A percentile compares a stretch with the other conserved stretches of the same genome.
Conservation (phyloP, 176 grass and related monocot species). For the Poa annua region DNA sequence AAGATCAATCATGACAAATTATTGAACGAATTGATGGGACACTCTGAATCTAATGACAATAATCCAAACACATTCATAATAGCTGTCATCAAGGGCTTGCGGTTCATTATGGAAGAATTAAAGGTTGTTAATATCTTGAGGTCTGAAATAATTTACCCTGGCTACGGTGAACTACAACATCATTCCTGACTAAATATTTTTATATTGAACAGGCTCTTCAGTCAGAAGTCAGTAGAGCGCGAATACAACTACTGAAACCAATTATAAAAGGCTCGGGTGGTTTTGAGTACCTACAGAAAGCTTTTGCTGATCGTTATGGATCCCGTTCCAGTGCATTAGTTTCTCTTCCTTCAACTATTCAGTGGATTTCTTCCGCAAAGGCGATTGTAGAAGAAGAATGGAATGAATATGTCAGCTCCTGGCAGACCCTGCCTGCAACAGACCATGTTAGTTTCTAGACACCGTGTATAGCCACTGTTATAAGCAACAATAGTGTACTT, state of each 20-base stretch:
- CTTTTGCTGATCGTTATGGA: constrained; percentile 79
- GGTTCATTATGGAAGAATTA: constrained; percentile 84
- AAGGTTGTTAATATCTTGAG: constrained; percentile 55
- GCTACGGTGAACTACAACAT: constrained; percentile 20
- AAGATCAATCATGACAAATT: constrained; percentile 73
- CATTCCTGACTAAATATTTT: background rate
- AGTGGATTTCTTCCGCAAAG: constrained; percentile 64
- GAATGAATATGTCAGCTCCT: constrained; percentile 63
- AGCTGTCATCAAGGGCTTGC: constrained; percentile 76
- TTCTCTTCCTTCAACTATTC: constrained; percentile 60
- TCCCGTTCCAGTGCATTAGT: constrained; percentile 47
- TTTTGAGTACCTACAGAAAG: constrained; percentile 83
- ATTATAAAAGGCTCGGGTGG: constrained; percentile 84
- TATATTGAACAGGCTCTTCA: constrained; percentile 67
- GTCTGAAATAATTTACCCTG: constrained; percentile 36
- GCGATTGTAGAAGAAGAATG: constrained; percentile 73
- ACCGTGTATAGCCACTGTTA: background rate
- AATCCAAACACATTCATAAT: constrained; percentile 57
- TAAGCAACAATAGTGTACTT: constrained; percentile 25
- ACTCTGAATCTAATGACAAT: constrained; percentile 53
- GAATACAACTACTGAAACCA: constrained; percentile 70
- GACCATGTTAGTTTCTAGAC: constrained; percentile 58
- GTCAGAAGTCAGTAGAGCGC: constrained; percentile 71
- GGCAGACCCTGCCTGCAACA: constrained; percentile 50
- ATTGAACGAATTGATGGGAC: constrained; percentile 60